Base-by-base conservation (phyloP, 768 basidiomycete genomes). In the Kockovaella imperatae region DNA sequence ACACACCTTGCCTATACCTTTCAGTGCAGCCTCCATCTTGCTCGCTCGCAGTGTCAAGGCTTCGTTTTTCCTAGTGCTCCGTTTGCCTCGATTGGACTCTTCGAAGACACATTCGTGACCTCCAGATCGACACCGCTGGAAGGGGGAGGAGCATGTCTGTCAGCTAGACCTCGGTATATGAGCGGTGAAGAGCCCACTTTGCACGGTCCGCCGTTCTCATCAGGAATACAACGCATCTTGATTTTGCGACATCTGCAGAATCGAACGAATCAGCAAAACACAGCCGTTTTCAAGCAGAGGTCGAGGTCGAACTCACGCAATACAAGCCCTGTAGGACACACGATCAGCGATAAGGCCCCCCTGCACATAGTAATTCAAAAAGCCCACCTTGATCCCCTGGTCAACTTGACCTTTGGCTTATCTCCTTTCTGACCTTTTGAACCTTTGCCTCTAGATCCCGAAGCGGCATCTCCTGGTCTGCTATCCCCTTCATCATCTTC, bases 51-150 rank as follows among this genome's bases (percentile, higher is more conserved):
- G 56, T 26, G 65, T 56, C 18, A 67, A 34, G 10, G 62, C 62
- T 47, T 68, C 66, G 35, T 64, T 62, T 53, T 68, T 64, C 41
- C 63, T 40, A 15, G 67, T 69, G 18, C 84, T 80, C 10, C 87
- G 81, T 69, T 91, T 93, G 34, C 95, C 95, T 40, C 95, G 79
- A 68, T 96, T 91, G 1, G 86, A 88, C 69, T 96, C 93, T 73
- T 97, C 90, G 55, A 99, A 97, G 35, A 95, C 80, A 64, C 95
- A 99, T 59, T 93, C 87, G 62, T 91, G 67, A 1, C 65, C 65
- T 15, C 69, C 69, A 17, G 56, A 57, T 41, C 67, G 66, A 34
- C 69, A 70, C 5, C 69, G 62, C 63, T 68, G 42, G 10, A 20
- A 18, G 11, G 21, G 7, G 1, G 1, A 21, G 45, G 21, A 47